Evolutionary conservation across 192 early-diverging fungal genomes (phyloP).

Genomic region (Ramicandelaber brevisporus): DNA sequence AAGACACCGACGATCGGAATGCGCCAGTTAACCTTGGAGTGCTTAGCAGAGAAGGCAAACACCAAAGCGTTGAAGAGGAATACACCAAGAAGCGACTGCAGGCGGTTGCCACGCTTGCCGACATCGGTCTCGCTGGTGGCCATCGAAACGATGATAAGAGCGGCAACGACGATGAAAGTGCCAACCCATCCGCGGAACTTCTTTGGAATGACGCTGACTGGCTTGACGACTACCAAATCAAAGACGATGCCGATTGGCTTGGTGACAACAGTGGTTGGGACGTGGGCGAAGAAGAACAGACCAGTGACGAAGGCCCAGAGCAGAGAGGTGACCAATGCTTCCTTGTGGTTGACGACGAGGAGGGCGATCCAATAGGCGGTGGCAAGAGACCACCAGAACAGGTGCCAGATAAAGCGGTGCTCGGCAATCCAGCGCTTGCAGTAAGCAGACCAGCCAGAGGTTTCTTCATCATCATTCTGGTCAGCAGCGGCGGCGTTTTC

Average conservation of each 20-base stretch:
- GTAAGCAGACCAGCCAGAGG: no score
- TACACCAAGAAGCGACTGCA: constrained; percentile 54
- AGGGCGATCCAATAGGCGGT: constrained; percentile 37
- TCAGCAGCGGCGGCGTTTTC: no score
- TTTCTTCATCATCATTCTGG: no score
- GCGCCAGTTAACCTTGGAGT: constrained; percentile 39
- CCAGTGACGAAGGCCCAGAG: constrained; percentile 22
- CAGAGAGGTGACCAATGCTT: constrained; percentile 18
- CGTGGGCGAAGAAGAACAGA: constrained; percentile 18
- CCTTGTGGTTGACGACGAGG: constrained; percentile 19
- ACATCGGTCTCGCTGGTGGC: constrained; percentile 11
- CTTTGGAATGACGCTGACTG: constrained; percentile 9
- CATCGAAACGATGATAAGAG: constrained; percentile 26
- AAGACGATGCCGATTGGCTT: constrained; percentile 9
- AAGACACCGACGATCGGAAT: constrained; percentile 40
- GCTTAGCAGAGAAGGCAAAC: constrained; percentile 27
- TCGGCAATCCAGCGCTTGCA: no score
- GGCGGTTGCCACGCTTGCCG: constrained; percentile 34
- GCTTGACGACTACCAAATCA: constrained; percentile 6
- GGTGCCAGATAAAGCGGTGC: no score
- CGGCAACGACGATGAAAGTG: constrained; percentile 18
- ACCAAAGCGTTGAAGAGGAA: constrained; percentile 21
- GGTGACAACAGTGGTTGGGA: constrained; percentile 9
- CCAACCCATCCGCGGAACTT: constrained; percentile 13
- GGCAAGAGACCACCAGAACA: constrained; percentile 20